Evolutionary conservation across 2,329 filamentous ascomycete genomes (phyloP).

Genomic region (Xylariales sp.): DNA sequence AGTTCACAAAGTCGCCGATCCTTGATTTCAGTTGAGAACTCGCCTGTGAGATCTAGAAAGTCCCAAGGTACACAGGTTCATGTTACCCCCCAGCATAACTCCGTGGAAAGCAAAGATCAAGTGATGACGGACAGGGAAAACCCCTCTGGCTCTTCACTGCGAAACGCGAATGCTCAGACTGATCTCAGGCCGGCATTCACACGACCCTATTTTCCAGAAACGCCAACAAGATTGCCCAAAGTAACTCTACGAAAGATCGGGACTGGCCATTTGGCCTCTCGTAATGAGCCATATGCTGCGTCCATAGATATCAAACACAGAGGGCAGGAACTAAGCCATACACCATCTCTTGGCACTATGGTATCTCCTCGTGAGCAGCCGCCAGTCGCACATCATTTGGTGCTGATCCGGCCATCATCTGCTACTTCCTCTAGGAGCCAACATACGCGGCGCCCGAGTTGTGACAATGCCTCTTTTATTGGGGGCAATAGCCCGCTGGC

Average conservation of each 20-base stretch:
- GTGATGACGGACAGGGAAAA: no score
- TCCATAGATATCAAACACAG: conserved; percentile 11
- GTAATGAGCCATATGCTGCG: conserved; percentile 12
- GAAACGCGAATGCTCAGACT: no score
- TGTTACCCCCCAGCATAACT: no score
- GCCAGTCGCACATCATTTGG: conserved; percentile 33
- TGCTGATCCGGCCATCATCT: conserved; percentile 27
- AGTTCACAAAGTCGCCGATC: conserved; percentile 15
- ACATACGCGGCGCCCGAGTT: conserved; percentile 3
- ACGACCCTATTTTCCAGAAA: no score
- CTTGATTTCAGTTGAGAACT: no score
- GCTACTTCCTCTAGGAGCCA: conserved; percentile 15
- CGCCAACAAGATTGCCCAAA: conserved; percentile 10
- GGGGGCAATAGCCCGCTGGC: not conserved
- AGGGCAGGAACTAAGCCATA: conserved; percentile 13
- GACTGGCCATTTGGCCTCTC: conserved; percentile 11
- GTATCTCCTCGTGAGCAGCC: conserved; percentile 30
- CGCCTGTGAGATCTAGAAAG: no score
- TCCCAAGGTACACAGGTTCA: no score
- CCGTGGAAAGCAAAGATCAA: no score
- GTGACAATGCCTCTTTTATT: conserved; percentile 6
- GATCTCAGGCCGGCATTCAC: no score
- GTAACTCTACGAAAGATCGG: conserved; percentile 13
- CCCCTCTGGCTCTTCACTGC: no score
- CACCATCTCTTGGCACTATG: conserved; percentile 33